These are phyloP conservation scores for Microbotryum silenes-acaulis DNA, from an alignment of 1,284 basidiomycete species.

Conservation along the genomic window DNA sequence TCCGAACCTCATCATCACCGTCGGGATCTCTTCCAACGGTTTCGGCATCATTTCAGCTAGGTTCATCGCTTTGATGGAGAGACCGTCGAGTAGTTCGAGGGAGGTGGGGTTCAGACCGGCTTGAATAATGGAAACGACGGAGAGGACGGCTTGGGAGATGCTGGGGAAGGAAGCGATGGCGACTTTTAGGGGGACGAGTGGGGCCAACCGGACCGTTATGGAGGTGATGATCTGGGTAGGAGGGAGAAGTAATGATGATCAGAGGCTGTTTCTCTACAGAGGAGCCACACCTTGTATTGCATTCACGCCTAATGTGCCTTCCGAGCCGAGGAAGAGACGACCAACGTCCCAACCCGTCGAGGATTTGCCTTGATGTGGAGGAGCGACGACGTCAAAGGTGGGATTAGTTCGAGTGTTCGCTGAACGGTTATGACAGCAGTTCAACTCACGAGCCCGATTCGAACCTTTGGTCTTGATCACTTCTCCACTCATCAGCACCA, in stretches of 20 bases:
- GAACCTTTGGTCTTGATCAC: conserved; percentile 74
- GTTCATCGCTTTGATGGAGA: conserved; percentile 51
- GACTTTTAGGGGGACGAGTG: conserved; percentile 62
- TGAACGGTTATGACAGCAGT: not conserved
- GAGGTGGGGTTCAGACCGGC: conserved; percentile 47
- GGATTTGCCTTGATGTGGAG: conserved; percentile 49
- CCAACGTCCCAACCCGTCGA: conserved; percentile 32
- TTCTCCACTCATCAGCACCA: conserved; percentile 79
- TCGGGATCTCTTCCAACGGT: conserved; percentile 60
- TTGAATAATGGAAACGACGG: conserved; percentile 57
- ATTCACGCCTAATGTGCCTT: conserved; percentile 72
- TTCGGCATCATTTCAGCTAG: conserved; percentile 52
- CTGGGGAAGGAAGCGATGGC: conserved; percentile 48
- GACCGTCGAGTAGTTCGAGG: conserved; percentile 64
- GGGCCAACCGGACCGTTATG: conserved; percentile 70
- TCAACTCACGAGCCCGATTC: conserved; percentile 16
- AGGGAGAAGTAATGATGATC: not conserved
- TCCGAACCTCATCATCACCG: conserved; percentile 35
- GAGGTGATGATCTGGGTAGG: conserved; percentile 30
- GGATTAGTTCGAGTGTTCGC: not conserved
- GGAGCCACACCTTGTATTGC: not conserved
- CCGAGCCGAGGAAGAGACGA: conserved; percentile 90
- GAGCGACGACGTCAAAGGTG: not conserved
- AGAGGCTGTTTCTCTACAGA: not conserved
- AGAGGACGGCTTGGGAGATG: conserved; percentile 53